A percentile compares a stretch with the other conserved stretches of the same genome.
Conservation (phyloP, 23 red algal species). For the Gracilaria domingensis region DNA sequence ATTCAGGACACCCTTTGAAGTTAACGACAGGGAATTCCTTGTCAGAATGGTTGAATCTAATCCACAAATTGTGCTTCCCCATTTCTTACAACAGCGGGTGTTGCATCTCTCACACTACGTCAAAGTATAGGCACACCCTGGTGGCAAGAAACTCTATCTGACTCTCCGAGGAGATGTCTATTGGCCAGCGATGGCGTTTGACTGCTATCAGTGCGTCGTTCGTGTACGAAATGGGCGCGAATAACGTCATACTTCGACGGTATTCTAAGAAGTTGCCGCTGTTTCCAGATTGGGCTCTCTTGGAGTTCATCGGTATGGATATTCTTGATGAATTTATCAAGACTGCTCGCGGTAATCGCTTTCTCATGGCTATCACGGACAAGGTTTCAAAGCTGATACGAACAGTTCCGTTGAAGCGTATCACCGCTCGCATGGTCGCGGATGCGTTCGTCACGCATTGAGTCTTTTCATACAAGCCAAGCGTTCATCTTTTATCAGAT, state of each 20-base stretch:
- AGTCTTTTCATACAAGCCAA: not conserved
- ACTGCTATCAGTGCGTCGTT: no score
- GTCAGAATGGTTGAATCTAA: slow-evolving; percentile 2
- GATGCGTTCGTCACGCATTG: not conserved
- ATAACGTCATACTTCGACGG: no score
- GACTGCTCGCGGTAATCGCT: not conserved
- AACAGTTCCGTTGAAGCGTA: not conserved
- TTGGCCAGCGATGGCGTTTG: no score
- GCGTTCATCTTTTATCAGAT: no score
- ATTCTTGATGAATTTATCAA: slow-evolving; percentile 31
- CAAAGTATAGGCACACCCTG: not conserved
- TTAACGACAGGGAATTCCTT: slow-evolving; percentile 1
- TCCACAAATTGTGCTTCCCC: slow-evolving; percentile 33
- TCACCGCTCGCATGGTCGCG: not conserved
- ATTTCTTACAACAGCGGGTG: slow-evolving; percentile 2
- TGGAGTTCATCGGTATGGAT: not conserved
- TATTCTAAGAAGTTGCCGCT: no score
- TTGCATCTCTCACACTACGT: slow-evolving; percentile 33
- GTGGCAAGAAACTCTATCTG: not conserved
- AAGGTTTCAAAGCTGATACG: slow-evolving; percentile 22
- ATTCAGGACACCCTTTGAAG: not conserved
- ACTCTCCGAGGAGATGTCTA: no score
- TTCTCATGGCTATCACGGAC: slow-evolving; percentile 44
- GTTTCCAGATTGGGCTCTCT: no score
- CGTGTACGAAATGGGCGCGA: no score